phyloP scores from a whole-genome alignment of 2,329 filamentous ascomycete genomes.

The Hypoxylon rubiginosum region DNA sequence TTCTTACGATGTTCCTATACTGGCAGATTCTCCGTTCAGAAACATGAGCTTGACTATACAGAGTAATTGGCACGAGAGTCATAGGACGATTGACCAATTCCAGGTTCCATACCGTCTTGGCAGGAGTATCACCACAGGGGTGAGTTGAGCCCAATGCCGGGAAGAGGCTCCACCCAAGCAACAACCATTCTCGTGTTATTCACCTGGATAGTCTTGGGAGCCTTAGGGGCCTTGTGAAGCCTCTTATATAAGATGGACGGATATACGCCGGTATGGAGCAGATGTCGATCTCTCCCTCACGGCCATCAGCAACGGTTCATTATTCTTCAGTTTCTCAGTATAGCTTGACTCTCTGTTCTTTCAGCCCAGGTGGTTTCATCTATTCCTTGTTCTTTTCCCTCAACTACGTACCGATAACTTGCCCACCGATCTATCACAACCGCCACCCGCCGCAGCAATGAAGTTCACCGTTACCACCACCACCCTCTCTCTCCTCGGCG shows the following conservation, averaged over 20 bases:
- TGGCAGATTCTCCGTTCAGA: neutral
- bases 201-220: neutral
- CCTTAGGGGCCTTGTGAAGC: neutral
- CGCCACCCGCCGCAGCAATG: constrained; percentile 45
- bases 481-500: constrained; percentile 41
- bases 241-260: constrained; percentile 1
- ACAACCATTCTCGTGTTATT: constrained; percentile 10
- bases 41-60: constrained; percentile 13
- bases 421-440: constrained; percentile 14
- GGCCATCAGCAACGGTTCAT: neutral
- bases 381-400: constrained; percentile 14
- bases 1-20: neutral
- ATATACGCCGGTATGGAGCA: constrained; percentile 6
- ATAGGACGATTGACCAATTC: constrained; percentile 8
- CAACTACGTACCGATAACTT: neutral
- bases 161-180: constrained; percentile 8
- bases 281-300: neutral
- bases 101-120: constrained; percentile 31
- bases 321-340: neutral
- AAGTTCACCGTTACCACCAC: constrained; percentile 44
- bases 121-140: constrained; percentile 22
- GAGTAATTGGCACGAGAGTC: neutral
- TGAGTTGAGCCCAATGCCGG: neutral
- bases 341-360: neutral
- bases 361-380: constrained; percentile 43